Evolutionary conservation across 2,329 filamentous ascomycete species (phyloP).

Genomic region (Monilinia fructigena): DNA sequence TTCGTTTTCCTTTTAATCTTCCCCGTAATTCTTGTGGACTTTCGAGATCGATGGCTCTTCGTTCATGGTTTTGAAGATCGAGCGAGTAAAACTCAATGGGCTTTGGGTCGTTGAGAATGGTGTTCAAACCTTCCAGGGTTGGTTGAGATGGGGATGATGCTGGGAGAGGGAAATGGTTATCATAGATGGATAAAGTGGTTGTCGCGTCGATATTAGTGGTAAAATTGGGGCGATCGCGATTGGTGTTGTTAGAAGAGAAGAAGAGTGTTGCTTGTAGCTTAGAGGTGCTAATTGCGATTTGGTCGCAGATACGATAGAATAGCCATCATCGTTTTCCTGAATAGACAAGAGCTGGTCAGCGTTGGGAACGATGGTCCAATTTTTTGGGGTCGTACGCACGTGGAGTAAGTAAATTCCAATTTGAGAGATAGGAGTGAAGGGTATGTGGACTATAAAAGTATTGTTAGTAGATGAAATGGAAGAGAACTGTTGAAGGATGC

Average conservation of each 20-base stretch:
- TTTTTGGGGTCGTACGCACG: constrained; percentile 5
- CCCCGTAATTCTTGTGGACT: background rate
- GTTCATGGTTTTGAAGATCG: background rate
- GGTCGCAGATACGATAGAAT: background rate
- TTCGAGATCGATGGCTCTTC: background rate
- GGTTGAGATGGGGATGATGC: background rate
- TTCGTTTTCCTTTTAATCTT: background rate
- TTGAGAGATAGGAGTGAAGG: constrained; percentile 18
- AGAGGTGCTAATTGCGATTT: background rate
- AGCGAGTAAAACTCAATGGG: background rate
- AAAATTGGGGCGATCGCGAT: background rate
- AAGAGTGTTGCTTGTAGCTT: background rate
- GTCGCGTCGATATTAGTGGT: background rate
- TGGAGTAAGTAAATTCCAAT: constrained; percentile 20
- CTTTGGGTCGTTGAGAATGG: background rate
- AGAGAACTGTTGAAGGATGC: background rate
- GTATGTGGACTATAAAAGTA: background rate
- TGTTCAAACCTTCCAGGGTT: background rate
- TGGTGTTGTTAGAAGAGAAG: background rate
- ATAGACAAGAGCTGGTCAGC: constrained; percentile 10
- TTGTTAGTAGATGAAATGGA: constrained; percentile 6
- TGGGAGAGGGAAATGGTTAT: background rate
- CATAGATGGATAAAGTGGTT: background rate
- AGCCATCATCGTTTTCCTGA: constrained; percentile 16
- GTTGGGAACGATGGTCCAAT: background rate